Base-by-base conservation (phyloP, 1,284 basidiomycete species). In the Puccinia novopanici region DNA sequence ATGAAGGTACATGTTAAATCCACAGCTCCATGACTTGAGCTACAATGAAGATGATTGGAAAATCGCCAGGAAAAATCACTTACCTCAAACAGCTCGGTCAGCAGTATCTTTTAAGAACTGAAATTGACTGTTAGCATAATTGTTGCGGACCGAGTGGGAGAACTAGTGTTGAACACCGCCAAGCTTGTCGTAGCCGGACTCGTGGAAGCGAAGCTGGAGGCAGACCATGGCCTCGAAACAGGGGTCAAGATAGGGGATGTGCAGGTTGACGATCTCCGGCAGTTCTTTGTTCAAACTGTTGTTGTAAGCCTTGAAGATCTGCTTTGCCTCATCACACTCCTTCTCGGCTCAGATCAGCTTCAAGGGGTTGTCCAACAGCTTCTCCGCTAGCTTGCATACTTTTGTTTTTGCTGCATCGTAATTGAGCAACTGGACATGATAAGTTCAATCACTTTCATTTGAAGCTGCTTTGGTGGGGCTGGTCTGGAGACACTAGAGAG, bases 121-220 rank as follows among this genome's bases (percentile, higher is more conserved):
- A 59, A 75, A 75, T 61, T 63, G 93, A 6, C 96, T 97, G 75
- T 94, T 93, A 30, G 97, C 96, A 85, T 99, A 99, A 84, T 99
- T 95, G 84, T 98, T 94, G 82, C 95, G 89, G 55, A 97, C 93
- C 82, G 88, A 91, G 67, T 97, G 94, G 3, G 90, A 89, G 84
- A 98, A 97, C 87, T 95, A 99, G 90, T 94, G 88, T 86, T 99
- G 97, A 4, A 99, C 97, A 63, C 94, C 92, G 63, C 95, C 93
- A 77, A 99, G 89, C 87, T 97, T 98, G 87, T 99, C 95, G 86
- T 99, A 99, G 0, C 94, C 97, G 84, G 98, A 95, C 86, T 98
- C 93, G 0, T 95, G 94, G 84, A 98, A 98, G 84, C 95, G 94
- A 85, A 93, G 90, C 86, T 99, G 96, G 90, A 97, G 93, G 59